These are phyloP conservation scores for Ceratocystis destructans DNA, from an alignment of 2,329 filamentous ascomycete genomes.

Conservation along the genomic window DNA sequence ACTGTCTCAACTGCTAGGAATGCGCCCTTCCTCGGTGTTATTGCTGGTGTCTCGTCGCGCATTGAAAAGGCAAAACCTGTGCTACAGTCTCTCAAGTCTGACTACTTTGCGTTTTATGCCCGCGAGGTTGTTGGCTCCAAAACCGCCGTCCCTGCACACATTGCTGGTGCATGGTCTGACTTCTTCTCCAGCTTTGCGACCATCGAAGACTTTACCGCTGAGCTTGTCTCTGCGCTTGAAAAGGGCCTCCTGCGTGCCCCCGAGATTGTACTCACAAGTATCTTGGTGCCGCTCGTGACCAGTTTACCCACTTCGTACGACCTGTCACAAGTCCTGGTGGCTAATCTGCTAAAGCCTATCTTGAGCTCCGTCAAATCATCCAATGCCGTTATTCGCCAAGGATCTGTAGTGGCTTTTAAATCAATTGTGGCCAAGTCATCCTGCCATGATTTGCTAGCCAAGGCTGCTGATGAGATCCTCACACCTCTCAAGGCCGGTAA, in stretches of 20 bases:
- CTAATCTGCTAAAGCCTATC: conserved; percentile 69
- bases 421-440: conserved; percentile 49
- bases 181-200: conserved; percentile 70
- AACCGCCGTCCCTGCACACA: conserved; percentile 52
- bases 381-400: conserved; percentile 62
- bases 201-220: conserved; percentile 57
- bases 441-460: conserved; percentile 45
- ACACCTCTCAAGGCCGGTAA: conserved; percentile 72
- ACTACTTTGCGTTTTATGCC: conserved; percentile 69
- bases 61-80: conserved; percentile 48
- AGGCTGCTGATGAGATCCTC: conserved; percentile 64
- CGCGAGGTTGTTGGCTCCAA: conserved; percentile 76
- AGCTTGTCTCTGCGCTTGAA: conserved; percentile 69
- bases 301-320: conserved; percentile 60
- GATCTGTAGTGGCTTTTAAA: conserved; percentile 61
- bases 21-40: conserved; percentile 64
- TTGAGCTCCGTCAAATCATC: conserved; percentile 86
- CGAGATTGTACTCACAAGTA: conserved; percentile 70
- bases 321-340: conserved; percentile 57
- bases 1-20: conserved; percentile 52
- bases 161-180: conserved; percentile 60
- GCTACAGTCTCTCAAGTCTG: conserved; percentile 48
- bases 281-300: conserved; percentile 58
- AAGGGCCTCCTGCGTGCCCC: conserved; percentile 80
- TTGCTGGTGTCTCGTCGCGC: conserved; percentile 74